Evolutionary conservation across 768 basidiomycete genomes (phyloP), one percentile per base, ranked within the genome.

Genomic region (Thelephora ganbajun): DNA sequence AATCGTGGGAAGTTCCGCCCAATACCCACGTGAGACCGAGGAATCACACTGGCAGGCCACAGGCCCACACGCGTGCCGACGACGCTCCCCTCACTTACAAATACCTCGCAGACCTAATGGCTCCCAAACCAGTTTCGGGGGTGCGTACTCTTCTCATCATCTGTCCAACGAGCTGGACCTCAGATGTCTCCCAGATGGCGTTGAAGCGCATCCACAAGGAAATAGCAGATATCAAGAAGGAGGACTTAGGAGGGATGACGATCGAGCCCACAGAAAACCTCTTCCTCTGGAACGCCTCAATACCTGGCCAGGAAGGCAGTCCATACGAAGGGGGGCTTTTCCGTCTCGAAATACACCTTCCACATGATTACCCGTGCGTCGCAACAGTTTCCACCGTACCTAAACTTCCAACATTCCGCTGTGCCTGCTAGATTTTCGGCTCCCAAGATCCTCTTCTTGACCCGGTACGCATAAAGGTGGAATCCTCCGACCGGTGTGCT

Each of bases 151-250:
- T 19, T 35, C 2, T 26, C 11, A 30, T 16, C 35, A n/a, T 12
- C 22, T 43, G 1, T 14, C 6, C 2, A 7, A 20, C 1, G 11
- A 30, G 0, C 11, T 7, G 12, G 12, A 19, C 11, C 47, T 44
- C 13, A 34, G 9, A 33, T 2, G n/a, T 20, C 9, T 22, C 12
- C 5, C 41, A 74, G 74, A 77, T 75, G 57, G 83, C 87, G 5
- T 62, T 86, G 54, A 90, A 87, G 66, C 81, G 87, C 39, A 90
- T 91, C 35, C 76, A 83, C 53, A 80, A 83, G 50, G 87, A 91
- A 64, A 78, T 90, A 33, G 72, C 76, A 5, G 85, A 90, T 64
- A 65, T 83, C 33, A 72, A 78, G 73, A 86, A 85, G 61, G 87
- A 90, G 59, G 87, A 91, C 61, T 66, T 88, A 33, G 88, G 87